Conservation (phyloP, 2,329 filamentous ascomycete genomes). For the Fusarium begoniae region DNA sequence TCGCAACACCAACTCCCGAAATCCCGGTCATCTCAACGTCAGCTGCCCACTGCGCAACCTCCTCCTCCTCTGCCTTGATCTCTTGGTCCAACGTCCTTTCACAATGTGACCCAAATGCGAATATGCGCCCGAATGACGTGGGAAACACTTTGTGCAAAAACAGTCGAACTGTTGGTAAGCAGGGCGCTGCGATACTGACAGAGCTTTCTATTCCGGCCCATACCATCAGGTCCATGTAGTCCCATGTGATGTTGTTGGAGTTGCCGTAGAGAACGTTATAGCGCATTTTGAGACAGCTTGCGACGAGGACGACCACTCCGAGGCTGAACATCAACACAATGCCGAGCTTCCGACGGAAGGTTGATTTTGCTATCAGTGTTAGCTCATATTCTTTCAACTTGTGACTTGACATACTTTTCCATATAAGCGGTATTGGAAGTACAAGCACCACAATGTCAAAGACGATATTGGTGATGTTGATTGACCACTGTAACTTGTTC, state of each 20-base stretch:
- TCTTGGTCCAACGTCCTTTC: neutral
- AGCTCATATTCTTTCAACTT: rapidly evolving
- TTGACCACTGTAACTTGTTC: constrained; percentile 2
- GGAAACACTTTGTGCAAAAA: constrained; percentile 7
- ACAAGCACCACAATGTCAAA: neutral
- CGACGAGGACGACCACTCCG: neutral
- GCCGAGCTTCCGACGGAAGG: constrained; percentile 5
- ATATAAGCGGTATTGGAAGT: constrained; percentile 10
- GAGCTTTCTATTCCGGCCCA: constrained; percentile 19
- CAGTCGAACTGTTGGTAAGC: neutral
- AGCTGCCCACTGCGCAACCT: constrained; percentile 5
- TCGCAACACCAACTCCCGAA: neutral
- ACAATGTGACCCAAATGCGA: neutral
- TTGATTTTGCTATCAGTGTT: neutral
- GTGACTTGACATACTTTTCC: neutral
- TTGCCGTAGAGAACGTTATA: constrained; percentile 17
- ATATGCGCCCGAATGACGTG: constrained; percentile 1
- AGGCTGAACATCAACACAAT: constrained; percentile 17
- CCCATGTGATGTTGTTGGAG: constrained; percentile 7
- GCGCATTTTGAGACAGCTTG: constrained; percentile 19
- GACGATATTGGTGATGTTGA: constrained; percentile 10
- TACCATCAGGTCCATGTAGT: constrained; percentile 15
- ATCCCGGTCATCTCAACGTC: neutral
- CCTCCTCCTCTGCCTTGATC: constrained; percentile 11
- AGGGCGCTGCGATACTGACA: constrained; percentile 5